Evolutionary conservation across 495 filamentous ascomycete species (phyloP).

Genomic region (Jackrogersella minutella): DNA sequence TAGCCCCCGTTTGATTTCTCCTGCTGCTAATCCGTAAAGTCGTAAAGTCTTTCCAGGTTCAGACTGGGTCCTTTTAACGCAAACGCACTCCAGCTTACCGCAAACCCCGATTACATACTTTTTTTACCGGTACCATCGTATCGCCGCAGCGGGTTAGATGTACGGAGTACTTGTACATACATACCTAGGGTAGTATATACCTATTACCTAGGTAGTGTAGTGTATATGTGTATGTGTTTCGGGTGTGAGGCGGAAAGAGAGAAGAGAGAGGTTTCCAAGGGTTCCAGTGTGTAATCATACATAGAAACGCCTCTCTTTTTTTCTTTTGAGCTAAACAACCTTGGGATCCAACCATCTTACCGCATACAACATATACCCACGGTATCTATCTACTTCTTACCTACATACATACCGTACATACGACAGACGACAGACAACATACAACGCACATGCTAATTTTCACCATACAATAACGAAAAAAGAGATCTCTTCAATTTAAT

Average conservation of each 20-base stretch:
- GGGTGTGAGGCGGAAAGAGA: constrained; percentile 38
- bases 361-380: constrained; percentile 15
- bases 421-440: too few relatives aligned
- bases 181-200: too few relatives aligned
- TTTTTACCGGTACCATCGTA: constrained; percentile 38
- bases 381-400: too few relatives aligned
- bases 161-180: too few relatives aligned
- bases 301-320: constrained; percentile 32
- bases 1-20: neutral
- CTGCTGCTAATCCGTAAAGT: neutral
- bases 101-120: constrained; percentile 31
- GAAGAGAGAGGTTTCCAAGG: too few relatives aligned
- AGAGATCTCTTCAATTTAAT: constrained; percentile 1
- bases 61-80: too few relatives aligned
- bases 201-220: too few relatives aligned
- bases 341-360: constrained; percentile 31
- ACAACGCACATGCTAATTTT: constrained; percentile 13
- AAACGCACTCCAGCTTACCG: too few relatives aligned
- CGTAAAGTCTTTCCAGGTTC: too few relatives aligned
- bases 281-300: constrained; percentile 27
- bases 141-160: constrained; percentile 29
- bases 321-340: too few relatives aligned
- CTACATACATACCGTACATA: neutral
- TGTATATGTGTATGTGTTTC: too few relatives aligned
- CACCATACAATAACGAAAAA: neutral